These are phyloP conservation scores for Camelina laxa DNA, from an alignment of 345 rosid genomes.

Conservation along the genomic window DNA sequence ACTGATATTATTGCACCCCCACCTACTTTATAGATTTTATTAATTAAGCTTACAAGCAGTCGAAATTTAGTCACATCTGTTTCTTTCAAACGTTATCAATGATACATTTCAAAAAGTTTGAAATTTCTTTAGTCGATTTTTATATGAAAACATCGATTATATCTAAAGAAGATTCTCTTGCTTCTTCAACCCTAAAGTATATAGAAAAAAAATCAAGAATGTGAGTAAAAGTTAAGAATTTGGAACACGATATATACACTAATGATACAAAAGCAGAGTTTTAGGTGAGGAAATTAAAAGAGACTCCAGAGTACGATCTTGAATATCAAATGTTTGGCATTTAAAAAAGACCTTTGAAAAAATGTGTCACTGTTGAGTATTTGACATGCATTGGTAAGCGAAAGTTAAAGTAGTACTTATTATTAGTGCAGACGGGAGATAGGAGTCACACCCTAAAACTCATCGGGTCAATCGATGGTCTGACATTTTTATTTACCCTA, in stretches of 20 bases:
- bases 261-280: not conserved
- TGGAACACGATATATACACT: not conserved
- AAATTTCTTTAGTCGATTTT: not conserved
- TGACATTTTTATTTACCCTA: slow-evolving; percentile 49
- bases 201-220: not conserved
- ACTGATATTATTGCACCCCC: slow-evolving; percentile 37
- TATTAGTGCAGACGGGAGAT: slow-evolving; percentile 46
- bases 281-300: slow-evolving; percentile 25
- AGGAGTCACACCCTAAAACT: slow-evolving; percentile 47
- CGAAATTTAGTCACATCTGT: slow-evolving; percentile 22
- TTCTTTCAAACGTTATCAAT: slow-evolving; percentile 11
- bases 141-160: slow-evolving; percentile 1
- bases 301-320: not conserved
- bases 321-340: not conserved
- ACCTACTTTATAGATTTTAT: slow-evolving; percentile 35
- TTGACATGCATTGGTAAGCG: slow-evolving; percentile 49
- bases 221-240: not conserved
- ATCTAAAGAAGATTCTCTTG: not conserved
- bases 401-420: slow-evolving; percentile 45
- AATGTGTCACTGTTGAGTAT: slow-evolving; percentile 39
- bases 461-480: slow-evolving; percentile 47
- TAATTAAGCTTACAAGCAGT: slow-evolving; percentile 36
- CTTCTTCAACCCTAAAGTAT: not conserved
- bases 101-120: not conserved
- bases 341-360: slow-evolving; percentile 24